Evolutionary conservation across 306 rosid species (phyloP).

Genomic region (Oxytropis ochrocephala): DNA sequence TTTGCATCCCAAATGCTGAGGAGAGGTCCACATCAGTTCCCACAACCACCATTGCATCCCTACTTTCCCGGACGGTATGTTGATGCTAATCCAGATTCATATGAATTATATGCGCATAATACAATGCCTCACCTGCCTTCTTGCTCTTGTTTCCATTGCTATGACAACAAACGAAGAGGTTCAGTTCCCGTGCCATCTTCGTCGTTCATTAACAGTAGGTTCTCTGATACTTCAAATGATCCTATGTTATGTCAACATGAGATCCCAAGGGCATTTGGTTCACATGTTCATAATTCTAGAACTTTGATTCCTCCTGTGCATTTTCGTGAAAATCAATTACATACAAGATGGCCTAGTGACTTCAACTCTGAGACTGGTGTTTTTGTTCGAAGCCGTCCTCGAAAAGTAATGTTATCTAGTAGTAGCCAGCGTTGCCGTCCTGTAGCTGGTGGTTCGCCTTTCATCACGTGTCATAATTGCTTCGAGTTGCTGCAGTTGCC

Average conservation of each 20-base stretch:
- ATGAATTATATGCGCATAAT: constrained; percentile 44
- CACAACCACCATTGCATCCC: constrained; percentile 53
- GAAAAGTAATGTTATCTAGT: constrained; percentile 44
- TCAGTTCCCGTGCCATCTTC: constrained; percentile 44
- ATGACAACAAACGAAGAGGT: constrained; percentile 49
- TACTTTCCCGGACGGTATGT: constrained; percentile 59
- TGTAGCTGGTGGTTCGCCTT: constrained; percentile 84
- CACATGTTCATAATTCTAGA: constrained; percentile 50
- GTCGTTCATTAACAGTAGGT: constrained; percentile 47
- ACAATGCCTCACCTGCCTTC: constrained; percentile 65
- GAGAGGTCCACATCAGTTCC: constrained; percentile 56
- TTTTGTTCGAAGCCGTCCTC: constrained; percentile 40
- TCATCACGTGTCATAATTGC: constrained; percentile 77
- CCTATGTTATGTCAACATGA: constrained; percentile 51
- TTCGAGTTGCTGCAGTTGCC: constrained; percentile 72
- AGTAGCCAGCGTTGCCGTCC: constrained; percentile 61
- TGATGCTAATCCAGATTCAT: constrained; percentile 47
- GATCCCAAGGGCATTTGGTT: constrained; percentile 42
- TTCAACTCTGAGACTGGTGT: constrained; percentile 58
- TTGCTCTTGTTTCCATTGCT: constrained; percentile 81
- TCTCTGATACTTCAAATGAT: constrained; percentile 52
- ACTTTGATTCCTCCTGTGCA: constrained; percentile 34
- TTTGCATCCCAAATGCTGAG: constrained; percentile 49
- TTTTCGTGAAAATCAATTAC: constrained; percentile 41
- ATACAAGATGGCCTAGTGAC: constrained; percentile 71